phyloP scores from a whole-genome alignment of 1,284 basidiomycete genomes.

The Crucibulum parvulum region DNA sequence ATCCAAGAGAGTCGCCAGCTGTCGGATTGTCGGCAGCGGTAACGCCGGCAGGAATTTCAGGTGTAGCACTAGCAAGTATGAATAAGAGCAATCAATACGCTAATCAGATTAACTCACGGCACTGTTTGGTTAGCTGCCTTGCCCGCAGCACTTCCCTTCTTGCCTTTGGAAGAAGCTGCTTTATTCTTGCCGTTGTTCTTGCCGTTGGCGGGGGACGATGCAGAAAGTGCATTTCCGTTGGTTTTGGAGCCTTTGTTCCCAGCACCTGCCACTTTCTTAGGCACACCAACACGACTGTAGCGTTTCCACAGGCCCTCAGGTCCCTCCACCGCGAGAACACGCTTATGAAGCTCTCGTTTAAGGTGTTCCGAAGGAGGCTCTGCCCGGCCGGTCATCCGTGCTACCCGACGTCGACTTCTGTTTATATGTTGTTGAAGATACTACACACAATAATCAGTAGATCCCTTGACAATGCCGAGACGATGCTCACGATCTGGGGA shows the following conservation, averaged over 20 bases:
- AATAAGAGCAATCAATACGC: too few species aligned
- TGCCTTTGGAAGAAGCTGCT: too few species aligned
- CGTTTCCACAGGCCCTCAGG: constrained; percentile 19
- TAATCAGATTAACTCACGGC: too few species aligned
- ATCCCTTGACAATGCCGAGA: not conserved
- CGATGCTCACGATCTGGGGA: constrained; percentile 64
- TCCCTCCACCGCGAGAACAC: constrained; percentile 37
- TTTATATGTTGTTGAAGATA: constrained; percentile 77
- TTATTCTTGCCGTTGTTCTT: too few species aligned
- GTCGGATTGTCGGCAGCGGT: constrained; percentile 60
- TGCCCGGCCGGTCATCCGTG: constrained; percentile 69
- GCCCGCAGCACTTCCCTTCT: too few species aligned
- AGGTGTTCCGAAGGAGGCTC: constrained; percentile 58
- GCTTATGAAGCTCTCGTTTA: constrained; percentile 57
- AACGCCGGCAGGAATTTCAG: constrained; percentile 40
- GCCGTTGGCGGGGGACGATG: too few species aligned
- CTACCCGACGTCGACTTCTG: constrained; percentile 66
- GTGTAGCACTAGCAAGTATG: constrained; percentile 3
- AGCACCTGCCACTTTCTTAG: constrained; percentile 12
- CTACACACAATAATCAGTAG: constrained; percentile 39
- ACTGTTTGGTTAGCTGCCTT: too few species aligned
- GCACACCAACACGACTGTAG: constrained; percentile 36
- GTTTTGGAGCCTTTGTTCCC: not conserved
- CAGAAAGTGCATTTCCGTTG: too few species aligned
- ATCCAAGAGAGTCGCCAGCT: constrained; percentile 66